Conservation (phyloP, 257 asterid genomes). For the Solanum pinnatisectum region DNA sequence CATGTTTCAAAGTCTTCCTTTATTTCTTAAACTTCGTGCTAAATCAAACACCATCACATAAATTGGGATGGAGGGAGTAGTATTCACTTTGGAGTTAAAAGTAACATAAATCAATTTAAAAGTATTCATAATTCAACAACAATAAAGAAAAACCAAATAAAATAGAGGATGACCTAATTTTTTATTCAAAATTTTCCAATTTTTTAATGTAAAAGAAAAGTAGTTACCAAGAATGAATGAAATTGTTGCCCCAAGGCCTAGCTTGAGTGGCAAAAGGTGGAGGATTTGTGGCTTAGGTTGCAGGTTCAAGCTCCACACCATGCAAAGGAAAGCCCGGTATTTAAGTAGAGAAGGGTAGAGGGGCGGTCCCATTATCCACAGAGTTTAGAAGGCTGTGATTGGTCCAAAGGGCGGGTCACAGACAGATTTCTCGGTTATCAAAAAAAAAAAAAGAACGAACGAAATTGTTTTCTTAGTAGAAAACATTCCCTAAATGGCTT, state of each 20-base stretch:
- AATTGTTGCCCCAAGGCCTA: neutral
- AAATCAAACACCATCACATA: neutral
- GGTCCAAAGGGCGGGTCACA: too few species aligned
- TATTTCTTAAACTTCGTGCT: neutral
- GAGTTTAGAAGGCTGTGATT: too few species aligned
- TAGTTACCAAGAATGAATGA: neutral
- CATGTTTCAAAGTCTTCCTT: neutral
- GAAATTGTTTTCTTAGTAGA: neutral
- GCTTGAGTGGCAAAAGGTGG: too few species aligned
- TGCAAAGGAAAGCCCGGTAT: too few species aligned
- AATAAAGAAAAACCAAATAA: neutral
- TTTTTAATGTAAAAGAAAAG: neutral
- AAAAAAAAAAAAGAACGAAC: neutral
- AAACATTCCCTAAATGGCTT: neutral
- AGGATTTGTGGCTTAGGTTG: too few species aligned
- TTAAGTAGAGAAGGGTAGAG: too few species aligned
- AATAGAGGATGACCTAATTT: neutral
- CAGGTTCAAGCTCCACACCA: too few species aligned
- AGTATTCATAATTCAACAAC: neutral
- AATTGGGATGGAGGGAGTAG: neutral
- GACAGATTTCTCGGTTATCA: too few species aligned
- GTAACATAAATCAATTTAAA: neutral
- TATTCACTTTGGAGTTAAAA: neutral
- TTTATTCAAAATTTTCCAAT: neutral
- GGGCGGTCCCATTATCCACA: too few species aligned